phyloP scores from a whole-genome alignment of 352 stramenopile species.

The Pythium dissimile region DNA sequence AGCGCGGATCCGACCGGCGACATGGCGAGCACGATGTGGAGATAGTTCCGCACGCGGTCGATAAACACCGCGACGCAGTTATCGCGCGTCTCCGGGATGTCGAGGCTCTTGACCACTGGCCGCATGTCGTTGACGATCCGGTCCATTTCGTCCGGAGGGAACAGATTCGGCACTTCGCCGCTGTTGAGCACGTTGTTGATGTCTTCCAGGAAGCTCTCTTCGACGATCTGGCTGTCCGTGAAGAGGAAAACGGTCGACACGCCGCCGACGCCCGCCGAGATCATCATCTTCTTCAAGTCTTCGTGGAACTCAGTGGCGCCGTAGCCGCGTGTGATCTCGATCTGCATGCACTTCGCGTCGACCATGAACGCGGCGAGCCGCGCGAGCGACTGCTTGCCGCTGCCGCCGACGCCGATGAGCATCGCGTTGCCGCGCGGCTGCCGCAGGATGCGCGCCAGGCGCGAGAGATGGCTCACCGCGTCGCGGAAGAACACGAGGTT shows the following conservation, averaged over 20 bases:
- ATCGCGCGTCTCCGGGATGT: slow-evolving; percentile 89
- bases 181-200: slow-evolving; percentile 97
- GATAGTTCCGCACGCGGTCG: slow-evolving; percentile 87
- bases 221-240: slow-evolving; percentile 94
- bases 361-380: slow-evolving; percentile 90
- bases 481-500: slow-evolving; percentile 96
- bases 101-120: slow-evolving; percentile 81
- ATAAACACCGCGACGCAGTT: slow-evolving; percentile 91
- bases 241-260: slow-evolving; percentile 90
- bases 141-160: slow-evolving; percentile 91
- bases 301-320: slow-evolving; percentile 89
- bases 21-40: slow-evolving; percentile 95
- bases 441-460: slow-evolving; percentile 88
- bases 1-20: slow-evolving; percentile 91
- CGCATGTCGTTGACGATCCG: slow-evolving; percentile 93
- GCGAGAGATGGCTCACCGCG: slow-evolving; percentile 86
- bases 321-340: slow-evolving; percentile 92
- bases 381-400: slow-evolving; percentile 92
- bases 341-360: slow-evolving; percentile 89
- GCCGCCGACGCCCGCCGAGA: slow-evolving; percentile 87
- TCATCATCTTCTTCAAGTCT: slow-evolving; percentile 93
- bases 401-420: slow-evolving; percentile 94
- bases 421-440: slow-evolving; percentile 94
- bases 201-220: slow-evolving; percentile 94
- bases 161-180: slow-evolving; percentile 95